Evolutionary conservation across 257 asterid genomes (phyloP).

Genomic region (Solanum microdontum): DNA sequence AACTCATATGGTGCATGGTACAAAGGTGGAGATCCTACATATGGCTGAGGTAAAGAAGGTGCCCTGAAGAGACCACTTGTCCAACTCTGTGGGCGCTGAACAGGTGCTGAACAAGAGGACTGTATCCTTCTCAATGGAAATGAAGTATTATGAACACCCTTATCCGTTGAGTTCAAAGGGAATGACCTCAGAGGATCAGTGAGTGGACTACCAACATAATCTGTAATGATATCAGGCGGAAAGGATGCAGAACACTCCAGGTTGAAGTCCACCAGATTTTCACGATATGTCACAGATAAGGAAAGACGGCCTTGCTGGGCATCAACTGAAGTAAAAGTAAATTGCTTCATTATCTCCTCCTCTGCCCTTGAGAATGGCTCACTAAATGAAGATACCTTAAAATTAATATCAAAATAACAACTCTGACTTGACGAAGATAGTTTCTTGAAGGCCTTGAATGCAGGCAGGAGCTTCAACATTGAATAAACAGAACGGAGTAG

Average conservation of each 20-base stretch:
- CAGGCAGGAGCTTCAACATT: slow-evolving; percentile 89
- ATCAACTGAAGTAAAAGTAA: slow-evolving; percentile 67
- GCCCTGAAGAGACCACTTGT: slow-evolving; percentile 73
- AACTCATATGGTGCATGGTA: slow-evolving; percentile 44
- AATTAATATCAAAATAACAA: slow-evolving; percentile 72
- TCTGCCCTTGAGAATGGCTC: slow-evolving; percentile 70
- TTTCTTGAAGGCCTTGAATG: slow-evolving; percentile 76
- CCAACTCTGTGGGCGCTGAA: slow-evolving; percentile 89
- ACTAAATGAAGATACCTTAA: slow-evolving; percentile 62
- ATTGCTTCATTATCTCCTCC: slow-evolving; percentile 56
- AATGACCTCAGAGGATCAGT: slow-evolving; percentile 67
- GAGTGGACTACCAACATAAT: slow-evolving; percentile 95
- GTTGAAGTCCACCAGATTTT: slow-evolving; percentile 58
- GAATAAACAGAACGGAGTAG: slow-evolving; percentile 63
- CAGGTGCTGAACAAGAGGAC: slow-evolving; percentile 36
- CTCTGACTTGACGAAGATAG: slow-evolving; percentile 37
- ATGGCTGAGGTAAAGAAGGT: slow-evolving; percentile 31
- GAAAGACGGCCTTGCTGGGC: slow-evolving; percentile 78
- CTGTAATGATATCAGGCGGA: slow-evolving; percentile 81
- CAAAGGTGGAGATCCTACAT: slow-evolving; percentile 63
- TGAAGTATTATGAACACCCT: slow-evolving; percentile 32
- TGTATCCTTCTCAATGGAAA: slow-evolving; percentile 41
- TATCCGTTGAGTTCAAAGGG: slow-evolving; percentile 37
- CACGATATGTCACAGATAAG: slow-evolving; percentile 68
- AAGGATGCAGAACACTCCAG: slow-evolving; percentile 54